Evolutionary conservation across 768 basidiomycete genomes (phyloP).

Genomic region (Auricularia sp.): DNA sequence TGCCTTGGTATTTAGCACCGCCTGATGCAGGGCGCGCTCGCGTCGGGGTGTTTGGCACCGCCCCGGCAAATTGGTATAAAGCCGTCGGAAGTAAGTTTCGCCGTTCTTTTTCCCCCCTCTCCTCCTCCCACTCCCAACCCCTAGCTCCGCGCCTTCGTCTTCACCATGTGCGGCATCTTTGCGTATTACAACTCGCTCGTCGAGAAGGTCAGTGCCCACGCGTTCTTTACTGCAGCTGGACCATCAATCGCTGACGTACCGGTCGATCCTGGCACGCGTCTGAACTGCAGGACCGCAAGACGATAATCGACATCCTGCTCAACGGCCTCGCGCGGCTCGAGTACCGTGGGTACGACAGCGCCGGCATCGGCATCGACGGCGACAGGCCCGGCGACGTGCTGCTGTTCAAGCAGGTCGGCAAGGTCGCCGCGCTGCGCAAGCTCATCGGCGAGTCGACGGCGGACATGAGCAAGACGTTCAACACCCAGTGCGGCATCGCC

Average conservation of each 20-base stretch:
- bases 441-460: slow-evolving; percentile 63
- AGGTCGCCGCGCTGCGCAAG: slow-evolving; percentile 87
- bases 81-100: no score
- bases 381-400: slow-evolving; percentile 67
- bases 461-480: slow-evolving; percentile 64
- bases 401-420: slow-evolving; percentile 97
- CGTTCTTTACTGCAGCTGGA: neutral
- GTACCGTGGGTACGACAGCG: slow-evolving; percentile 97
- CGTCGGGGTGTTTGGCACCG: no score
- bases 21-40: no score
- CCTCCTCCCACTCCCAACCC: no score
- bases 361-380: slow-evolving; percentile 83
- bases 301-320: slow-evolving; percentile 82
- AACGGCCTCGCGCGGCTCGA: slow-evolving; percentile 90
- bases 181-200: slow-evolving; percentile 89
- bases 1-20: no score
- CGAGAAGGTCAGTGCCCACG: slow-evolving; percentile 62
- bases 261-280: slow-evolving; percentile 3
- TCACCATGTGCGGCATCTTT: slow-evolving; percentile 86
- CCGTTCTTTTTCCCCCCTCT: no score
- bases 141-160: neutral
- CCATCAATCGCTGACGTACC: neutral
- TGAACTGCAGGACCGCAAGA: slow-evolving; percentile 61
- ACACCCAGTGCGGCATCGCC: slow-evolving; percentile 91
- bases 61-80: no score